Evolutionary conservation across 2,329 filamentous ascomycete genomes (phyloP).

Genomic region (Calycina herbarum): DNA sequence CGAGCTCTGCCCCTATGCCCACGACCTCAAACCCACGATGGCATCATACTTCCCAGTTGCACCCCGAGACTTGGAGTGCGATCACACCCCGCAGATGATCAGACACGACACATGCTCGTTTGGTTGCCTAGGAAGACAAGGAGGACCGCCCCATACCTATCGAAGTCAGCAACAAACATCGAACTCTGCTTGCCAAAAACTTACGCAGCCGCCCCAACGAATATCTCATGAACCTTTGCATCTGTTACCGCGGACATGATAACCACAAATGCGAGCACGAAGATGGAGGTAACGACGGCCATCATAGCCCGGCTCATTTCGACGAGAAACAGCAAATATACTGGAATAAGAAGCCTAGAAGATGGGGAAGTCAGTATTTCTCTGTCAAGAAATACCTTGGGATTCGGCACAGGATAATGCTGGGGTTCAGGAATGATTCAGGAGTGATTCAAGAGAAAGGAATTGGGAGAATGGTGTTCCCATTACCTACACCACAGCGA

Average conservation of each 20-base stretch:
- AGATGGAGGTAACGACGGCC: conserved; percentile 17
- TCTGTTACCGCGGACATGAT: conserved; percentile 18
- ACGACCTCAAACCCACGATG: too few species aligned
- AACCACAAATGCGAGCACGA: conserved; percentile 17
- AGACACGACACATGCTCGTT: background rate
- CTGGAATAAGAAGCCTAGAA: conserved; percentile 22
- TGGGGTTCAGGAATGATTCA: too few species aligned
- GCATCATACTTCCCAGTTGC: too few species aligned
- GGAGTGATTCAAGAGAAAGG: too few species aligned
- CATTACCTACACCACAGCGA: conserved; percentile 7
- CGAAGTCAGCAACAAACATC: background rate
- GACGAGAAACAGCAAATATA: conserved; percentile 23
- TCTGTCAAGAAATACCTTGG: too few species aligned
- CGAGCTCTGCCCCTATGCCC: too few species aligned
- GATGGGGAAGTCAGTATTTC: too few species aligned
- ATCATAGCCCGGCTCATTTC: conserved; percentile 20
- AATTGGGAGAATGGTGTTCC: too few species aligned
- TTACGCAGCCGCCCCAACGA: conserved; percentile 22
- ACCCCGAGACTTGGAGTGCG: too few species aligned
- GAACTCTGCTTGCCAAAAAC: background rate
- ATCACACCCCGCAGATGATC: background rate
- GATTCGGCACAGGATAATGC: too few species aligned
- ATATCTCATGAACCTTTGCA: conserved; percentile 19
- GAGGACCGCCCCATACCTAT: conserved; percentile 15
- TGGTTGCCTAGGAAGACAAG: conserved; percentile 11